Evolutionary conservation across 1,284 basidiomycete genomes (phyloP), one percentile per base, ranked within the genome.

Genomic region (Tremellales sp.): DNA sequence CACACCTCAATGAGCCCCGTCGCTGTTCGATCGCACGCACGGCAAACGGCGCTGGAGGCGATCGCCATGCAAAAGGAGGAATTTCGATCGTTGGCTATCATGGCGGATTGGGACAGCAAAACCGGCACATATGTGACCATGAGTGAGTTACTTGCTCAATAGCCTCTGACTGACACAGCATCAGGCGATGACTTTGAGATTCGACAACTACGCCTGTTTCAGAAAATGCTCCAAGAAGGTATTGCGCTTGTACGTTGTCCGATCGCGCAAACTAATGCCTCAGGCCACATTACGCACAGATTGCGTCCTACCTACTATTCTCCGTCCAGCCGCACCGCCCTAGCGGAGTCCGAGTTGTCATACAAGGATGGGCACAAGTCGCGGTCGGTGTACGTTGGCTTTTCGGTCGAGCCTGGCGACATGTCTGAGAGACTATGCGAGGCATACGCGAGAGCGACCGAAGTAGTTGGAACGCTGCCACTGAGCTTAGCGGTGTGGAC

Each of bases 241-340:
- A 56, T 53, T n/a, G n/a, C n/a, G n/a, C n/a, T 70, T 48, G 11
- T 8, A 5, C 22, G 22, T 36, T 10, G 8, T 13, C 3, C 26
- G 27, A 29, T 37, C n/a, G 24, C 31, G 21, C 10, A 36, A 25
- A 26, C 21, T 15, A 1, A 17, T 29, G 5, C n/a, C 15, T n/a
- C n/a, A 61, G 61, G 65, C 15, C 58, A 53, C 27, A 88, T 98
- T 54, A 89, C 87, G 57, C 82, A 91, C 50, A 84, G 87, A 52
- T 84, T 87, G 58, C 84, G 90, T 19, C 96, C 96, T 0, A 91
- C 96, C 1, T 86, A 97, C 70, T 98, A 90, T 73, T 97, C 94
- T 0, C 94, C 94, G 0, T 96, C 92, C 0, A 94, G 93, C 3
- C 82, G 82, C 11, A 96, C 96, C 0, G 94, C 94, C 0, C 77